Conservation (phyloP, 176 grass and related monocot species). For the Sorghum bicolor region Sorghum_bicolor_NCBIv3 NC_012872.2:58399001-58399500, state of each 20-base stretch:
- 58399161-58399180: neutral
- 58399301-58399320: neutral
- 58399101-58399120: neutral
- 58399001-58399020: neutral
- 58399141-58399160: neutral
- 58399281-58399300: neutral
- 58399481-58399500: neutral
- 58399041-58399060: neutral
- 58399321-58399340: neutral
- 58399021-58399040: neutral
- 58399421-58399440: neutral
- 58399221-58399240: neutral
- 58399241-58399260: neutral
- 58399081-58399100: neutral
- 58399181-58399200: neutral
- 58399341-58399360: neutral
- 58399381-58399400: neutral
- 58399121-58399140: neutral
- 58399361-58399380: constrained; percentile 19
- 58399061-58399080: neutral
- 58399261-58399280: neutral
- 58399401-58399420: neutral
- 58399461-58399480: neutral
- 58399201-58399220: neutral
- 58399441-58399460: neutral